Evolutionary conservation across 305 asterid species (phyloP).

Genomic region (Solanum aculeatissimum): DNA sequence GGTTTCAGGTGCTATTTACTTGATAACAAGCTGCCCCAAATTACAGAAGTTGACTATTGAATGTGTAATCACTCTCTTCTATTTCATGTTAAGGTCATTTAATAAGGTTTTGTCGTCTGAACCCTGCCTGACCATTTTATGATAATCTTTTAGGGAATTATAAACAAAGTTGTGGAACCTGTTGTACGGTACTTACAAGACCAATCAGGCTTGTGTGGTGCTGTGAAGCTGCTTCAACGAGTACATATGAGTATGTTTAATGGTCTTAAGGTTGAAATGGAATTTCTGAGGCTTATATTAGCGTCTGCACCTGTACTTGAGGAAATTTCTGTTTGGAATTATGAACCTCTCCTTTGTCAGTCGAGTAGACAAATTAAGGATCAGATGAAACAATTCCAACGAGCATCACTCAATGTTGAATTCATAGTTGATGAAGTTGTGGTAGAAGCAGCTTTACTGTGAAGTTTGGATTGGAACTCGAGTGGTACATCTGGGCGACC

Average conservation of each 20-base stretch:
- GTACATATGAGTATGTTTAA: neutral
- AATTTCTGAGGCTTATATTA: neutral
- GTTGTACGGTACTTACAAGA: neutral
- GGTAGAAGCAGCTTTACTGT: neutral
- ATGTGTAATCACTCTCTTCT: neutral
- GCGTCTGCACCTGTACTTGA: neutral
- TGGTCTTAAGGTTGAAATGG: neutral
- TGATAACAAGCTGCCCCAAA: neutral
- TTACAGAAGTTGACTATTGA: neutral
- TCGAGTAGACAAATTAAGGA: neutral
- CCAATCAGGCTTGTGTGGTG: neutral
- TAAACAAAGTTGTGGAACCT: neutral
- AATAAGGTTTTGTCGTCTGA: neutral
- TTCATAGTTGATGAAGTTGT: neutral
- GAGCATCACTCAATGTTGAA: neutral
- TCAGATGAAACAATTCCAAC: neutral
- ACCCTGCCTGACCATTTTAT: neutral
- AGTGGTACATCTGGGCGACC: neutral
- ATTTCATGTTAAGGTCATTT: neutral
- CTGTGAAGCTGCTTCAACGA: neutral
- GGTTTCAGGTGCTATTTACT: constrained; percentile 38
- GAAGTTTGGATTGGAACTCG: neutral
- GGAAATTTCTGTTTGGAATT: neutral
- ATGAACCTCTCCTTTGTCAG: neutral
- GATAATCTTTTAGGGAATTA: neutral